Conservation (phyloP, 2,329 filamentous ascomycete genomes). For the Aspergillus aculeatinus region DNA sequence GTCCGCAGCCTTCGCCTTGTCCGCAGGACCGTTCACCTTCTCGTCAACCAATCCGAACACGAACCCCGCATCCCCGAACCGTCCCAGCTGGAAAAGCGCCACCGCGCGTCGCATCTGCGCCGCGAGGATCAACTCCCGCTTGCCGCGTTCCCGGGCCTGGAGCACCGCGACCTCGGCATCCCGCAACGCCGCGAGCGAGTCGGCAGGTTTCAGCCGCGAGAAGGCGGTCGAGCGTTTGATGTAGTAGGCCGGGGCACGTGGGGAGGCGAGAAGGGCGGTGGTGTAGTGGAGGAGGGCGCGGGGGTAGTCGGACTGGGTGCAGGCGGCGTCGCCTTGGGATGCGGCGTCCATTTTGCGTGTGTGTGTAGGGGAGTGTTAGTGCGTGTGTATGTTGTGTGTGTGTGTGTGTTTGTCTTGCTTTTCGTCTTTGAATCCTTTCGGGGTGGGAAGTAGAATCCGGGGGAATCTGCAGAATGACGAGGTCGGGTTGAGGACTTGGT, state of each 20-base stretch:
- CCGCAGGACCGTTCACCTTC: constrained; percentile 48
- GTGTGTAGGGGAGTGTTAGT: background rate
- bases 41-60: constrained; percentile 60
- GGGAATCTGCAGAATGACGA: too few relatives aligned
- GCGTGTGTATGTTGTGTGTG: background rate
- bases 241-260: constrained; percentile 73
- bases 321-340: constrained; percentile 59
- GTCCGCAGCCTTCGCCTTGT: constrained; percentile 34
- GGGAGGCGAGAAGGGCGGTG: constrained; percentile 60
- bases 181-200: constrained; percentile 55
- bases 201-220: constrained; percentile 57
- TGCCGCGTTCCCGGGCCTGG: constrained; percentile 65
- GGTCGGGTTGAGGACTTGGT: too few relatives aligned
- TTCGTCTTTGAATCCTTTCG: too few relatives aligned
- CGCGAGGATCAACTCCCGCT: constrained; percentile 73
- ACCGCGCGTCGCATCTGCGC: constrained; percentile 79
- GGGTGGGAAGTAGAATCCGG: too few relatives aligned
- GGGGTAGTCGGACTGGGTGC: constrained; percentile 62
- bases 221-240: constrained; percentile 79
- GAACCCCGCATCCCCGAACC: constrained; percentile 72
- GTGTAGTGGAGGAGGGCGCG: constrained; percentile 69
- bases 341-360: constrained; percentile 51
- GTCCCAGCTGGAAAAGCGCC: constrained; percentile 66
- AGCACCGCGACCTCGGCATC: constrained; percentile 68
- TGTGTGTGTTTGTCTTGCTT: background rate